Base-by-base conservation (phyloP, 345 rosid species). In the Arabis alpina region DNA sequence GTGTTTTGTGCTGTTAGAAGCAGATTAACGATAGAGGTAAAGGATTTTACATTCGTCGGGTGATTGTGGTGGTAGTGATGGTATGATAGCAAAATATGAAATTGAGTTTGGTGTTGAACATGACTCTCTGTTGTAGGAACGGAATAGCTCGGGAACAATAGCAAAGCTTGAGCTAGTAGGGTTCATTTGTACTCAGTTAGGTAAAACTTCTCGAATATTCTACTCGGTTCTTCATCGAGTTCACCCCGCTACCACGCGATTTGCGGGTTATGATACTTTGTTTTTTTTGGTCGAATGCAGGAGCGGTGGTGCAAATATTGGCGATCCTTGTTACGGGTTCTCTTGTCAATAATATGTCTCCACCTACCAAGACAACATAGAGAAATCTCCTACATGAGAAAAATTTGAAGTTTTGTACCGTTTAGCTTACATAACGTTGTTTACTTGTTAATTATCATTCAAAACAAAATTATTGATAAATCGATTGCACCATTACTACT, bases 261-360 rank as follows among this genome's bases (percentile, higher is more conserved):
- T 56, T 2, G 23, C 5, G 0, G 58, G 24, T 50, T 5, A 39
- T 39, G 8, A 51, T 51, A 2, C 10, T 68, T 9, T 1, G 23
- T 19, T 5, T 28, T 52, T 50, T 40, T 66, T 37, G 49, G 37
- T 58, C 3, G 5, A 39, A 6, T 25, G 44, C 79, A 86, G 90
- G 82, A 54, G 77, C 74, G 16, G 39, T 82, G 44, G 70, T 84
- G 70, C 88, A 88, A 59, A 64, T 88, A 30, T 37, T 78, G 19
- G 67, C 73, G 9, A 64, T 81, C 45, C 47, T 69, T 37, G 82
- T 82, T 10, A 60, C 75, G 13, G 67, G 57, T 43, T 83, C 86
- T 3, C 85, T 88, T 36, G 65, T 82, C 37, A 70, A 65, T 61
- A 87, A 88, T 61, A 88, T 91, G 95, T 86, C 97, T 72, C 97